A percentile compares a stretch with the other conserved stretches of the same genome.
These are phyloP conservation scores for Yarrowia sp. DNA, from an alignment of 805 yeast species.

Conservation along the genomic window DNA sequence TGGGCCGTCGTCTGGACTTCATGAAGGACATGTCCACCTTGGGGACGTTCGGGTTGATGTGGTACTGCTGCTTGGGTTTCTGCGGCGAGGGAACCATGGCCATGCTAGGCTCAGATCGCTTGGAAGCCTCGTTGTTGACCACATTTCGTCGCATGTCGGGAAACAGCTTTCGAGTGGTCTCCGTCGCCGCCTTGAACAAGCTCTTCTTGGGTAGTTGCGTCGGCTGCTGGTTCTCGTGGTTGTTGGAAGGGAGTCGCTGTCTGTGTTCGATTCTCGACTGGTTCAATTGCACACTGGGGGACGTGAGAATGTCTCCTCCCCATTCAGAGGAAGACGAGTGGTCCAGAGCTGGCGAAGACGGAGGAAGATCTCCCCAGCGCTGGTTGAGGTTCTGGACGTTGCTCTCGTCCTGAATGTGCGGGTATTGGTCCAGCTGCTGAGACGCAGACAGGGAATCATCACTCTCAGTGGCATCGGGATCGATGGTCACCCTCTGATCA, in stretches of 20 bases:
- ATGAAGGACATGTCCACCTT: conserved; percentile 16
- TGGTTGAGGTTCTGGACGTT: background rate
- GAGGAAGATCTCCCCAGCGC: background rate
- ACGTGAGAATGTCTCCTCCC: background rate
- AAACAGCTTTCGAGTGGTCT: background rate
- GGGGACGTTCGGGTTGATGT: conserved; percentile 8
- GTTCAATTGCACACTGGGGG: background rate
- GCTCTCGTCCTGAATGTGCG: conserved; percentile 5
- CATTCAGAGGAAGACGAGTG: background rate
- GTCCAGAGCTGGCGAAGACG: background rate
- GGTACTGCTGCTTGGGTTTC: background rate
- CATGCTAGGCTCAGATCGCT: background rate
- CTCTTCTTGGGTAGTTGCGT: background rate
- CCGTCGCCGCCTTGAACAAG: background rate
- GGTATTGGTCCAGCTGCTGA: background rate
- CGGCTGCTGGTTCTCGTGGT: background rate
- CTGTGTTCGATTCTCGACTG: conserved; percentile 12
- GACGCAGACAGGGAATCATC: background rate
- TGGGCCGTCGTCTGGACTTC: background rate
- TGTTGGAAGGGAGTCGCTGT: background rate
- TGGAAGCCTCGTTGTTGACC: conserved; percentile 1
- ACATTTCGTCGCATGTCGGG: conserved; percentile 21
- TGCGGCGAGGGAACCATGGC: conserved; percentile 18
- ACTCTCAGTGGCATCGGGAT: background rate
- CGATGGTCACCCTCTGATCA: background rate